Conservation (phyloP, 2,329 filamentous ascomycete genomes). For the Torrubiella hemipterigena region DNA sequence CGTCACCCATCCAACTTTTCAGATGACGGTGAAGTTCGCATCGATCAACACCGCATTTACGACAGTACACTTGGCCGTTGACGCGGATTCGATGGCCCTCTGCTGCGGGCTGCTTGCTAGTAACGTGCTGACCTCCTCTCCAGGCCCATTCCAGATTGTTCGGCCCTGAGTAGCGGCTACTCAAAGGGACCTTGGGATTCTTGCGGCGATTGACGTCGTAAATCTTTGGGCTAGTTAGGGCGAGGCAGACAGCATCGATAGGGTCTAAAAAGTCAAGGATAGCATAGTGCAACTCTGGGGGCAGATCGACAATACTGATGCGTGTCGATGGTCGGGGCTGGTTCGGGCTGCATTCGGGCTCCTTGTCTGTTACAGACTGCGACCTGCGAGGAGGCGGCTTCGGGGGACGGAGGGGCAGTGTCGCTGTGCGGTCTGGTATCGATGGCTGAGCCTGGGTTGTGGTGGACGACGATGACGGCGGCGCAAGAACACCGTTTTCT, state of each 20-base stretch:
- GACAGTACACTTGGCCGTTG: constrained; percentile 48
- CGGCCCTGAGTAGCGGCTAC: constrained; percentile 43
- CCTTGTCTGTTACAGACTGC: constrained; percentile 49
- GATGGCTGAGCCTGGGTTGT: constrained; percentile 5
- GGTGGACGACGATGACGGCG: constrained; percentile 5
- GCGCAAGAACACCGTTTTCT: constrained; percentile 16
- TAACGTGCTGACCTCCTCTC: constrained; percentile 38
- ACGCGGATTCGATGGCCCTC: constrained; percentile 35
- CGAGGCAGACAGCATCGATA: constrained; percentile 51
- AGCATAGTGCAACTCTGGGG: constrained; percentile 46
- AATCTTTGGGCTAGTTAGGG: constrained; percentile 43
- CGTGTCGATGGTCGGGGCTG: constrained; percentile 33
- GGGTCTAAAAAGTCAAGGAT: constrained; percentile 52
- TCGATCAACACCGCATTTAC: constrained; percentile 47
- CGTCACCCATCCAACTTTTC: constrained; percentile 44
- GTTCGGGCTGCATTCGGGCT: constrained; percentile 33
- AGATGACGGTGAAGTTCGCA: constrained; percentile 54
- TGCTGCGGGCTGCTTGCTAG: constrained; percentile 10
- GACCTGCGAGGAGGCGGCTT: constrained; percentile 39
- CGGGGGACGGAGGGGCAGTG: constrained; percentile 22
- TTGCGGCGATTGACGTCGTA: constrained; percentile 46
- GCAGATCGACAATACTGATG: constrained; percentile 38
- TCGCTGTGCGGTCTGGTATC: constrained; percentile 9
- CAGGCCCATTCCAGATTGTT: constrained; percentile 55
- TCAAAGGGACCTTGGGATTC: constrained; percentile 44